These are phyloP conservation scores for Eucalyptus polybractea DNA, from an alignment of 345 rosid species.

Conservation along the genomic window DNA sequence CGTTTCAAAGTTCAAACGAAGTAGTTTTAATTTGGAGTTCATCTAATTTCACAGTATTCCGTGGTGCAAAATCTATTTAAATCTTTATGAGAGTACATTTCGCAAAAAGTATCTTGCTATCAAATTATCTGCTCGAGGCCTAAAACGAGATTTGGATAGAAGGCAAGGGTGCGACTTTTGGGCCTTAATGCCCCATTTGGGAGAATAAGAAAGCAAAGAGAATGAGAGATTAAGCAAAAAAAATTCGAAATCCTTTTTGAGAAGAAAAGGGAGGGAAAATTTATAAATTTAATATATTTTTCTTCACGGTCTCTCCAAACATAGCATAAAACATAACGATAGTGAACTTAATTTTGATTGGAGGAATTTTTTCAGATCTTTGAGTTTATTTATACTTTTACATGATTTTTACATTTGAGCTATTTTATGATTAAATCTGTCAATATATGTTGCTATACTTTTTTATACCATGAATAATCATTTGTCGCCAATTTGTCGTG, in stretches of 20 bases:
- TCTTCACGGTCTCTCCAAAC: not conserved
- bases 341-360: not conserved
- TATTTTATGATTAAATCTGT: not conserved
- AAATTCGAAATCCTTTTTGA: not conserved
- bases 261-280: not conserved
- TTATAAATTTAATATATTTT: not conserved
- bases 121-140: not conserved
- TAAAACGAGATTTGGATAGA: not conserved
- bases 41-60: rapidly evolving
- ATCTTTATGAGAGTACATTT: not conserved
- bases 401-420: not conserved
- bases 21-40: not conserved
- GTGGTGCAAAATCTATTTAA: not conserved
- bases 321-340: too few relatives aligned
- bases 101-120: rapidly evolving
- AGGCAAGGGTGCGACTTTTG: not conserved
- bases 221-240: not conserved
- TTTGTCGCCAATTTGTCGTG: not conserved
- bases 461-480: not conserved
- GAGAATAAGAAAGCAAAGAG: not conserved
- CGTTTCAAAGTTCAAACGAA: rapidly evolving
- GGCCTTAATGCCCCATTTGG: not conserved
- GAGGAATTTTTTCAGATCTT: not conserved
- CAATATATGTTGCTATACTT: rapidly evolving
- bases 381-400: not conserved